phyloP scores from a whole-genome alignment of 2,329 filamentous ascomycete species.

The Teratosphaeria epicoccoides region DNA sequence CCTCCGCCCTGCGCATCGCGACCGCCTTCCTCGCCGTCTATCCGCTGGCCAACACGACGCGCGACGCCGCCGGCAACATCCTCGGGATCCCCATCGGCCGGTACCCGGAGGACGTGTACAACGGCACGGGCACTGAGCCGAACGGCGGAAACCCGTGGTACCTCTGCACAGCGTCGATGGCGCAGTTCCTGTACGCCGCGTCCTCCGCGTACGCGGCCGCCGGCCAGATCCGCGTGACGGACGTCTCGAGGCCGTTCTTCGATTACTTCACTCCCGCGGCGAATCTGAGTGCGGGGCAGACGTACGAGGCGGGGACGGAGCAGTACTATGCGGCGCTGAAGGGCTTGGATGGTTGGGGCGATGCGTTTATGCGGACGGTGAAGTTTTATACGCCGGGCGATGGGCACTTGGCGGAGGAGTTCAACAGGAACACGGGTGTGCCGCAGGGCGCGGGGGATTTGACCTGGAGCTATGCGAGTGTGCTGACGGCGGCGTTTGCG shows the following conservation, averaged over 20 bases:
- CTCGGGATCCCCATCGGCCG: slow-evolving; percentile 27
- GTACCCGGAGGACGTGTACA: slow-evolving; percentile 28
- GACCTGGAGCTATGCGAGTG: slow-evolving; percentile 26
- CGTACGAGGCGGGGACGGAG: slow-evolving; percentile 14
- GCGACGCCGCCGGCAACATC: slow-evolving; percentile 14
- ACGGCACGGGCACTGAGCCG: slow-evolving; percentile 19
- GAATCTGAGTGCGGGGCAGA: slow-evolving; percentile 11
- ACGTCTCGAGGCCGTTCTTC: slow-evolving; percentile 24
- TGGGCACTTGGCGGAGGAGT: slow-evolving; percentile 23
- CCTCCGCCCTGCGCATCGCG: slow-evolving; percentile 19
- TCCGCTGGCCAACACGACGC: slow-evolving; percentile 19
- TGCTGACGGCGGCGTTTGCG: slow-evolving; percentile 23
- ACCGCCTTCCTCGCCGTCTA: slow-evolving; percentile 23
- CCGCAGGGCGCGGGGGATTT: slow-evolving; percentile 22
- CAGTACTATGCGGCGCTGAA: slow-evolving; percentile 15
- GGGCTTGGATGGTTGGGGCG: slow-evolving; percentile 24
- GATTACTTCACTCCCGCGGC: slow-evolving; percentile 24
- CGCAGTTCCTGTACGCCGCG: slow-evolving; percentile 22
- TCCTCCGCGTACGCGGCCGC: slow-evolving; percentile 11
- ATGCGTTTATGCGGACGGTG: slow-evolving; percentile 25
- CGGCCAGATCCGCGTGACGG: slow-evolving; percentile 17
- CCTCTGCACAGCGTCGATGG: slow-evolving; percentile 24
- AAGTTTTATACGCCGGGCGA: slow-evolving; percentile 23
- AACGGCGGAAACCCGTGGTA: slow-evolving; percentile 28
- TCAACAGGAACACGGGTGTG: slow-evolving; percentile 19